Evolutionary conservation across 805 yeast species (phyloP).

Genomic region (Saturnispora mendoncae): DNA sequence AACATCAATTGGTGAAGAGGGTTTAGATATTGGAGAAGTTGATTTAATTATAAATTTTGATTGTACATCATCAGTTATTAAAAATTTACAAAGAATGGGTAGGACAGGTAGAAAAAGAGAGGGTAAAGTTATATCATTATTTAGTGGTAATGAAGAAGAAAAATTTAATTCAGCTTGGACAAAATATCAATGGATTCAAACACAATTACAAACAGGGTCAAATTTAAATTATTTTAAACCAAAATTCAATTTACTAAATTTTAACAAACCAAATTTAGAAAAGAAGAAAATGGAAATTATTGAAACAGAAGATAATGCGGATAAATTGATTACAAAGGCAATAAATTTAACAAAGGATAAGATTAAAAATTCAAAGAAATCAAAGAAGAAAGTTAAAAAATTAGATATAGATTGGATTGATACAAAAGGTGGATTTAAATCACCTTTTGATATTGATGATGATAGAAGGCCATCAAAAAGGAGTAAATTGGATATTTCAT

Average conservation of each 20-base stretch:
- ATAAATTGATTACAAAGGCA: not conserved
- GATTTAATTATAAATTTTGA: slow-evolving; percentile 90
- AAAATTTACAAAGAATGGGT: slow-evolving; percentile 93
- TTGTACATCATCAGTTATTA: slow-evolving; percentile 87
- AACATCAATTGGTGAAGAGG: slow-evolving; percentile 97
- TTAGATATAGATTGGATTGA: slow-evolving; percentile 1
- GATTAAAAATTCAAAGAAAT: slow-evolving; percentile 12
- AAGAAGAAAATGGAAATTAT: slow-evolving; percentile 25
- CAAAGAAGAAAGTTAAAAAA: slow-evolving; percentile 12
- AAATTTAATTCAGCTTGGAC: slow-evolving; percentile 81
- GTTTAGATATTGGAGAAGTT: slow-evolving; percentile 96
- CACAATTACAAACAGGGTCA: slow-evolving; percentile 39
- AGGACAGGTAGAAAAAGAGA: slow-evolving; percentile 94
- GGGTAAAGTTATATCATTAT: slow-evolving; percentile 68
- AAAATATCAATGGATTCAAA: slow-evolving; percentile 73
- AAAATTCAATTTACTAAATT: not conserved
- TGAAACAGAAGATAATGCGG: not conserved
- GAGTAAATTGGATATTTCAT: not conserved
- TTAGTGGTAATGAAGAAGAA: slow-evolving; percentile 65
- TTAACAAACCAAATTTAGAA: slow-evolving; percentile 50
- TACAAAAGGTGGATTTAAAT: slow-evolving; percentile 43
- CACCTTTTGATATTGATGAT: slow-evolving; percentile 31
- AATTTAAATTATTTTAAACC: slow-evolving; percentile 5
- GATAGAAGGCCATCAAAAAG: not conserved
- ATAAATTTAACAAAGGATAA: not conserved